phyloP scores from a whole-genome alignment of 129 eudicot genomes.

The Flaveria robusta region DNA sequence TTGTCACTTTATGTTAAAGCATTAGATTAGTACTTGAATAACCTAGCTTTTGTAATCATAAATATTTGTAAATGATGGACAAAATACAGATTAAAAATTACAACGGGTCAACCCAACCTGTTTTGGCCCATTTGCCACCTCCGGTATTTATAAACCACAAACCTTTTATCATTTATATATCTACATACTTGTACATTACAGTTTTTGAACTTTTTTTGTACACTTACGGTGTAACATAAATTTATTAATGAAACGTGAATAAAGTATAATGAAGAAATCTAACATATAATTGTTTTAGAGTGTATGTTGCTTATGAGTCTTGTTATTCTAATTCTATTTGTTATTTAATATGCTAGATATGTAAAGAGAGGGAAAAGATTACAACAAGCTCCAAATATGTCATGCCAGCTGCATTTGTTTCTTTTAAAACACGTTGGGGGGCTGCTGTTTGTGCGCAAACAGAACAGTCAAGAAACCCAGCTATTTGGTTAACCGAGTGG shows the following conservation, averaged over 20 bases:
- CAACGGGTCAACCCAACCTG: neutral
- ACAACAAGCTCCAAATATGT: constrained; percentile 50
- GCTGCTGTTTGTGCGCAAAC: constrained; percentile 97
- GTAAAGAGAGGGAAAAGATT: constrained; percentile 56
- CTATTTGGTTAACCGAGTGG: constrained; percentile 87
- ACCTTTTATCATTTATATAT: neutral
- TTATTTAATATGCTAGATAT: constrained; percentile 46
- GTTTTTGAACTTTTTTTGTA: neutral
- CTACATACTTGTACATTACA: neutral
- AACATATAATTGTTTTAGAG: neutral
- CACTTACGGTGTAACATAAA: neutral
- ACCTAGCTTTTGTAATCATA: neutral
- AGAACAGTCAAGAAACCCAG: constrained; percentile 80
- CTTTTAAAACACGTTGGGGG: constrained; percentile 85
- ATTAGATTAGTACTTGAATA: neutral
- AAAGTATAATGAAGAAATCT: neutral
- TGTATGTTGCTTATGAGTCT: neutral
- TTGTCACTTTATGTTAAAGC: neutral
- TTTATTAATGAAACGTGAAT: no score
- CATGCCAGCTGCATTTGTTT: constrained; percentile 86
- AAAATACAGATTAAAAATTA: neutral
- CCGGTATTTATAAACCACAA: neutral
- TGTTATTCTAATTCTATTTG: constrained; percentile 5
- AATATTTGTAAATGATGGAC: neutral
- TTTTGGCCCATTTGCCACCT: neutral